Base-by-base conservation (phyloP, 2,329 filamentous ascomycete genomes). In the Zopfia rhizophila region DNA sequence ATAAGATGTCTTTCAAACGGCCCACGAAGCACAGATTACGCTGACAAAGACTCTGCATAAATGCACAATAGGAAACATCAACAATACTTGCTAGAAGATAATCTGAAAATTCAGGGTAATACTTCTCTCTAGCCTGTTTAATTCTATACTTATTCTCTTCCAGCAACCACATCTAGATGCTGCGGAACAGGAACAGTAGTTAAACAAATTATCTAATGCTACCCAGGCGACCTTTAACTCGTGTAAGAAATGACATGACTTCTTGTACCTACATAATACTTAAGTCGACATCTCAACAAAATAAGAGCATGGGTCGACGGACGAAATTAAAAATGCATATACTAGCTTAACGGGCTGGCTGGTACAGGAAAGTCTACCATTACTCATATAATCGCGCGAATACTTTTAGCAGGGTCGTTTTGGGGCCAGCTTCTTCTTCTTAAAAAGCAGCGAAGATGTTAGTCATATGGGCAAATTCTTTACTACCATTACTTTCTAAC, bases 301-400 rank as follows among this genome's bases (percentile, higher is more conserved):
- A 46, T 46, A 24, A 5, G 10, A 39, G 16, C 10, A 14, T 50
- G 47, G 41, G 42, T 25, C 29, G 37, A 19, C 5, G n/a, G 7
- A 4, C 10, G n/a, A 4, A 30, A 45, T 27, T 17, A 33, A 16
- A 33, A 46, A 29, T 19, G 14, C 35, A 48, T 54, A 5, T 54
- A 48, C 31, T 54, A 48, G 51, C 38, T 54, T 19, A 47, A 35
- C 11, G 61, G 62, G 3, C 54, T 51, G 39, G 62, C 63, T 12
- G 60, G 64, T 7, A 65, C 58, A 5, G 45, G 49, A 3, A 53
- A 53, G 22, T 54, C 51, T 3, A 54, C 51, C 7, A 45, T 54
- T 21, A 23, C 43, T 28, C 42, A 48, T 7, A 54, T 48, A 18
- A 36, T 69, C 2, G 61, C 65, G 31, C 3, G 11, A 13, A 8